Evolutionary conservation across 805 yeast species (phyloP), one percentile per base, ranked within the genome.

Genomic region (Starmerella bombicola): DNA sequence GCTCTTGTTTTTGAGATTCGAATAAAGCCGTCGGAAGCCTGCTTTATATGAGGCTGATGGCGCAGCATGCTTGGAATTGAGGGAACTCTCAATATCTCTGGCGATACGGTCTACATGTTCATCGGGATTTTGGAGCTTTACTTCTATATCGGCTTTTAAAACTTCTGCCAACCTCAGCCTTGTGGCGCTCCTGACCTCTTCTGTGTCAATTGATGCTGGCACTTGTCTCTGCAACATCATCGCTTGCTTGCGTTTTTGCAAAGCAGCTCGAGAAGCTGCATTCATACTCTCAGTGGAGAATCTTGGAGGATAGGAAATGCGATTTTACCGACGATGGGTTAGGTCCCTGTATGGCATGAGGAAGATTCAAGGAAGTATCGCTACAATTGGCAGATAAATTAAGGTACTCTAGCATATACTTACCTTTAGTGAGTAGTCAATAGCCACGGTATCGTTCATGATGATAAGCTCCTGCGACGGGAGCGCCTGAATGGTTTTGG

Each of bases 21-120:
- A 44, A 16, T 54, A 49, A 4, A 58, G 46, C 21, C 57, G 45
- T 5, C 66, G 51, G 42, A 59, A 56, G 16, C 49, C 47, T 9
- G 54, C 37, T 21, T 56, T 49, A 34, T 59, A 59, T 12, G 40
- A 51, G 5, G 40, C 37, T 5, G 52, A 46, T 1, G 41, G 47
- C 1, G 47, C 49, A 13, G 51, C 40, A 30, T 42, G 41, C 17
- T 37, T 35, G 15, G 40, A 42, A 26, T 48, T 48, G n/a, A 58
- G 35, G 9, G 46, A 43, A 15, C 35, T 40, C 37, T 59, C 63
- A 17, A 59, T 53, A 8, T 38, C 48, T 5, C 33, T 19, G 3
- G 56, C 56, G 8, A 58, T 31, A 8, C 3, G 39, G 9, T 28
- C 29, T 8, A n/a, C 17, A n/a, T 18, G 17, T 9, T 13, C 19